Evolutionary conservation across 1,284 basidiomycete genomes (phyloP).

Genomic region (Boletus subluridellus): DNA sequence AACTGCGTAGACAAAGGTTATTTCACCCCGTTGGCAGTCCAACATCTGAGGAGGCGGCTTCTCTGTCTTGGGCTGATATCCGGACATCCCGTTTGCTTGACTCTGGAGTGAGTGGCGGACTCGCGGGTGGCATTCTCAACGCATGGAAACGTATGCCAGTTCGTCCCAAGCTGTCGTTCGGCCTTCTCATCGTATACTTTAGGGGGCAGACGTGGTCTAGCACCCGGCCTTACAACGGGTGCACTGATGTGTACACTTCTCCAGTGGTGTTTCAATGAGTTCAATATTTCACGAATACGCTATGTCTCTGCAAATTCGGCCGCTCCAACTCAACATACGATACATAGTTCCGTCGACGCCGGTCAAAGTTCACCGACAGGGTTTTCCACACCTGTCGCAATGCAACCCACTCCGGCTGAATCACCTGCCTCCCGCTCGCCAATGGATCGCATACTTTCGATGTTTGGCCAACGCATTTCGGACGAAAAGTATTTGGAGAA

Average conservation of each 20-base stretch:
- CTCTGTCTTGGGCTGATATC: slow-evolving; percentile 48
- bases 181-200: slow-evolving; percentile 1
- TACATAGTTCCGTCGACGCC: not conserved
- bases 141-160: slow-evolving; percentile 41
- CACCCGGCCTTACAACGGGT: slow-evolving; percentile 55
- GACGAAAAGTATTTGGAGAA: slow-evolving; percentile 62
- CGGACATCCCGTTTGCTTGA: slow-evolving; percentile 58
- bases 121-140: slow-evolving; percentile 55
- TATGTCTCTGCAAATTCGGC: slow-evolving; percentile 41
- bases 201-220: slow-evolving; percentile 43
- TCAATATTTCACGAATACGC: slow-evolving; percentile 53
- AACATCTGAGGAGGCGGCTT: not conserved
- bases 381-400: not conserved
- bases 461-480: slow-evolving; percentile 51
- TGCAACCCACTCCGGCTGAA: slow-evolving; percentile 9
- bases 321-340: not conserved
- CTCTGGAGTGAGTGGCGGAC: slow-evolving; percentile 58
- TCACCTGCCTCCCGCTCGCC: slow-evolving; percentile 14
- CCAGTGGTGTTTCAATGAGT: slow-evolving; percentile 64
- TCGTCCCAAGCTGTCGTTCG: not conserved
- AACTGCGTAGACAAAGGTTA: slow-evolving; percentile 38
- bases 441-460: slow-evolving; percentile 38
- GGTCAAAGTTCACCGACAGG: slow-evolving; percentile 1
- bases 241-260: slow-evolving; percentile 52
- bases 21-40: slow-evolving; percentile 9